Base-by-base conservation (phyloP, 306 rosid genomes). In the Glycyrrhiza uralensis region DNA sequence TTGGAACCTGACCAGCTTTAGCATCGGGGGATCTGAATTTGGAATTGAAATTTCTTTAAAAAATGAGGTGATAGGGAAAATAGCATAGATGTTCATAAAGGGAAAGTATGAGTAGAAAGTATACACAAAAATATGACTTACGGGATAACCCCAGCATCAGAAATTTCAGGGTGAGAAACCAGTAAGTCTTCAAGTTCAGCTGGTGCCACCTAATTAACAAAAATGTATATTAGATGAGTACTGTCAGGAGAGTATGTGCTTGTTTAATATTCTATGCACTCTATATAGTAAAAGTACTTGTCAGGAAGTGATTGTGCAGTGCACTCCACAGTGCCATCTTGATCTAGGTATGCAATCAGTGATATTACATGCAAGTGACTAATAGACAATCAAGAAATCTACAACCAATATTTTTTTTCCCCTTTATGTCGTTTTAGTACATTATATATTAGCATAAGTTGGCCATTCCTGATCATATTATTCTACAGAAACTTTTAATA, bases 1-100 rank as follows among this genome's bases (percentile, higher is more conserved):
- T 59, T 3, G 89, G 89, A 70, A 84, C 89, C 66, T 85, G 81
- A 14, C 92, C 87, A 5, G 85, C 89, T 82, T 82, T 82, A 14
- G 66, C 79, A 72, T 87, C 85, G 0, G 79, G 79, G 28, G 70
- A 75, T 72, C 92, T 84, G 49, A 76, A 63, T 55, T 72, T 49
- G 52, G 36, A 68, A 45, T 67, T 60, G 45, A 58, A 41, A 54
- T 7, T 23, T 7, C 1, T 52, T 55, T 42, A 10, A 38, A 65
- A n/a, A n/a, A 18, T 32, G 9, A 14, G 2, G 17, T 33, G 57
- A 51, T 20, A 7, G 6, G 10, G 17, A 38, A 4, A 19, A 17
- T 6, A 11, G 45, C 1, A 0, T 32, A 68, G 23, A 14, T 23
- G 55, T 4, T 10, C 26, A 12, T 11, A 5, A 23, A 63, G 24